These are phyloP conservation scores for Malus domestica DNA, from an alignment of 306 rosid species.

Conservation along the genomic window ASM211411v1 NC_041801.1:11848501-11849000, in stretches of 20 bases:
- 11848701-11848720: not conserved
- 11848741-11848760: not conserved
- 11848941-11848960: not conserved
- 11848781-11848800: constrained; percentile 6
- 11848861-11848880: constrained; percentile 84
- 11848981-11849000: not conserved
- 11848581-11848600: too few species aligned
- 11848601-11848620: not conserved
- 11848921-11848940: not conserved
- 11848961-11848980: not conserved
- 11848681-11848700: not conserved
- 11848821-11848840: constrained; percentile 98
- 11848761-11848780: not conserved
- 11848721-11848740: not conserved
- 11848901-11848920: constrained; percentile 13
- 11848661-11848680: not conserved
- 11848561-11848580: too few species aligned
- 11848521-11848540: not conserved
- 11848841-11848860: constrained; percentile 73
- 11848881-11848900: constrained; percentile 95
- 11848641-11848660: not conserved
- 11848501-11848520: not conserved
- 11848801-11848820: constrained; percentile 27
- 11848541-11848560: not conserved
- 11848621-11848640: not conserved